These are phyloP conservation scores for Coemansia sp. DNA, from an alignment of 192 early-diverging fungal genomes.

Conservation along the genomic window DNA sequence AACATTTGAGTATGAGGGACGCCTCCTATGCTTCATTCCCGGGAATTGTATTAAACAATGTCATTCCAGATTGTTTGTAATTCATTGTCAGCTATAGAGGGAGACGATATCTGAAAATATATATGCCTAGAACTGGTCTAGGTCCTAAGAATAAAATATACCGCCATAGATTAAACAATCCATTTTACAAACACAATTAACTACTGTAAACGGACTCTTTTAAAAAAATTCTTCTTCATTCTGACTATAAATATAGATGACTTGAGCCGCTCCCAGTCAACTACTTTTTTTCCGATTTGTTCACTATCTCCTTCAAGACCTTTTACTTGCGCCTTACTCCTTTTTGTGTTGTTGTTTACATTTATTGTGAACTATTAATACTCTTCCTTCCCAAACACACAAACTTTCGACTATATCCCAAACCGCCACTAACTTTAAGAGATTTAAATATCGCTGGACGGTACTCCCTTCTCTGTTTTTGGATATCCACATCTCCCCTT, in stretches of 20 bases:
- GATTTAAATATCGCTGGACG: conserved; percentile 35
- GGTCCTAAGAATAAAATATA: neutral
- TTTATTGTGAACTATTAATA: conserved; percentile 7
- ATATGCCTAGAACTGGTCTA: neutral
- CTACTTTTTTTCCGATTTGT: neutral
- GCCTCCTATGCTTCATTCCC: neutral
- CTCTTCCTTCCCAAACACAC: neutral
- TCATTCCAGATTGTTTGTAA: neutral
- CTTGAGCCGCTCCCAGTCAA: neutral
- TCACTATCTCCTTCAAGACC: neutral
- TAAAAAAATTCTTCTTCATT: neutral
- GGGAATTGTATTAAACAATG: neutral
- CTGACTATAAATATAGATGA: neutral
- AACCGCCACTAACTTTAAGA: neutral
- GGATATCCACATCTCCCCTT: conserved; percentile 1
- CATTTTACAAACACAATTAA: neutral
- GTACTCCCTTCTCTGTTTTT: neutral
- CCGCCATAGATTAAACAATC: conserved; percentile 5
- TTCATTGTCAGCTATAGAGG: neutral
- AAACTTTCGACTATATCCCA: neutral
- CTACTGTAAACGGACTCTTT: neutral
- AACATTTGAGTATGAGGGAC: neutral
- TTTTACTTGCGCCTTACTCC: neutral
- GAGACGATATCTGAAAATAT: neutral
- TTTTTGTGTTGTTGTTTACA: conserved; percentile 1